Conservation (phyloP, 2,329 filamentous ascomycete species). For the Diaporthe sp. region DNA sequence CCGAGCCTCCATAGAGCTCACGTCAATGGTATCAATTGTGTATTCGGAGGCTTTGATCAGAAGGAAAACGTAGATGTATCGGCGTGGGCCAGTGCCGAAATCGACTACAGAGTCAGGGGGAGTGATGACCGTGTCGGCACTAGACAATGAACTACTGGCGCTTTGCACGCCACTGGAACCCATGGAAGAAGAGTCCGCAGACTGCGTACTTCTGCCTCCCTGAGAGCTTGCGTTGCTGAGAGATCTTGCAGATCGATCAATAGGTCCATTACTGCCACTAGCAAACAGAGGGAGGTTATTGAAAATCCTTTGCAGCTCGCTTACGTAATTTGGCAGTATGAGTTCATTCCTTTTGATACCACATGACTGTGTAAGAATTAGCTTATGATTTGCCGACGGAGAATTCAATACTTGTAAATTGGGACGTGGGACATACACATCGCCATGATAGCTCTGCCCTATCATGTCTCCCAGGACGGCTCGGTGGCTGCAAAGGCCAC, state of each 20-base stretch:
- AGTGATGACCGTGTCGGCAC: too few species aligned
- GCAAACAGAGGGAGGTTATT: neutral
- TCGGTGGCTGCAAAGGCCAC: slow-evolving; percentile 6
- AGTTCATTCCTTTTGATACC: neutral
- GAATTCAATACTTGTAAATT: neutral
- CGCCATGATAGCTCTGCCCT: neutral
- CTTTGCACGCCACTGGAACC: too few species aligned
- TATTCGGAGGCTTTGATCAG: neutral
- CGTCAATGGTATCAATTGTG: neutral
- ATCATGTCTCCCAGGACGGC: neutral
- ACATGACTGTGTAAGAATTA: neutral
- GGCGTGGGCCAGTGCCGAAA: too few species aligned
- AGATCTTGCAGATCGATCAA: neutral
- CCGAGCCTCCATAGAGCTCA: slow-evolving; percentile 3
- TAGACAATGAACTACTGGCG: too few species aligned
- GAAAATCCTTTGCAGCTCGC: neutral
- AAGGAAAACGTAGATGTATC: slow-evolving; percentile 11
- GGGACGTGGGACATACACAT: neutral
- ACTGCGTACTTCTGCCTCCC: too few species aligned
- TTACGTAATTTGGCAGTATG: neutral
- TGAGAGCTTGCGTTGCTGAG: slow-evolving; percentile 10
- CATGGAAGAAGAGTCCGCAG: too few species aligned
- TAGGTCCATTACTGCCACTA: neutral
- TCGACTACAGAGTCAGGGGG: too few species aligned
- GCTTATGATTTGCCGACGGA: neutral